Percentiles rank a stretch among this genome's conserved stretches.
Evolutionary conservation across 352 stramenopile species (phyloP).

Genomic region (Globisporangium iwayamae): DNA sequence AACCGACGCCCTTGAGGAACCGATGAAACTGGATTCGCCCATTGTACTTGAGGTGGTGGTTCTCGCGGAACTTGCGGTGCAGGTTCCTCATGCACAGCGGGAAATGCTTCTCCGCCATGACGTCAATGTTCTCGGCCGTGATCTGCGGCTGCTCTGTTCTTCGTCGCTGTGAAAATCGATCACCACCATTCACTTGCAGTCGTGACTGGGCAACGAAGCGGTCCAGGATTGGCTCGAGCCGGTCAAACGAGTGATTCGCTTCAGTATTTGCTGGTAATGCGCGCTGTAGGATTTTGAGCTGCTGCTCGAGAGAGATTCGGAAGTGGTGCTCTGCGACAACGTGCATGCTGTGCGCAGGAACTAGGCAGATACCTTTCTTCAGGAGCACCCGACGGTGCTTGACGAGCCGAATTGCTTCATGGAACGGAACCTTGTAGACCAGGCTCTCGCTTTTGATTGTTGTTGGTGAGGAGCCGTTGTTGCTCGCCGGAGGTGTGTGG

Average conservation of each 20-base stretch:
- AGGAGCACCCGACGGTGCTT: constrained; percentile 41
- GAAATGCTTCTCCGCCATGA: constrained; percentile 47
- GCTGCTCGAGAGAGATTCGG: constrained; percentile 20
- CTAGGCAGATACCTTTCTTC: constrained; percentile 37
- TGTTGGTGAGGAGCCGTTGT: background rate
- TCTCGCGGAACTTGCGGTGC: constrained; percentile 62
- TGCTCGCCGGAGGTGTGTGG: background rate
- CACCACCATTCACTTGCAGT: constrained; percentile 15
- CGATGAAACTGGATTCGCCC: constrained; percentile 79
- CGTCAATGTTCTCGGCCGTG: constrained; percentile 77
- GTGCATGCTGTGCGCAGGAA: constrained; percentile 33
- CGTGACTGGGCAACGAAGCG: constrained; percentile 32
- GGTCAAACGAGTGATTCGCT: background rate
- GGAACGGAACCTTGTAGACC: constrained; percentile 49
- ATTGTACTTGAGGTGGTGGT: constrained; percentile 86
- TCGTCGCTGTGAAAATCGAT: background rate
- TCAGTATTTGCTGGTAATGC: constrained; percentile 36
- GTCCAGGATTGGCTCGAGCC: constrained; percentile 31
- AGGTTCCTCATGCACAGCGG: constrained; percentile 81
- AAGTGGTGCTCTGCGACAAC: constrained; percentile 45
- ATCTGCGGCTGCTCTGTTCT: constrained; percentile 22
- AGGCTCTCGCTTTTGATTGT: background rate
- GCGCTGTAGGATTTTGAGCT: constrained; percentile 42
- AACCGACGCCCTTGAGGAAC: constrained; percentile 82
- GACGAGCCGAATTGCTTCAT: constrained; percentile 35